A percentile compares a stretch with the other conserved stretches of the same genome.
Evolutionary conservation across 257 asterid genomes (phyloP).

Genomic region (Phtheirospermum japonicum): DNA sequence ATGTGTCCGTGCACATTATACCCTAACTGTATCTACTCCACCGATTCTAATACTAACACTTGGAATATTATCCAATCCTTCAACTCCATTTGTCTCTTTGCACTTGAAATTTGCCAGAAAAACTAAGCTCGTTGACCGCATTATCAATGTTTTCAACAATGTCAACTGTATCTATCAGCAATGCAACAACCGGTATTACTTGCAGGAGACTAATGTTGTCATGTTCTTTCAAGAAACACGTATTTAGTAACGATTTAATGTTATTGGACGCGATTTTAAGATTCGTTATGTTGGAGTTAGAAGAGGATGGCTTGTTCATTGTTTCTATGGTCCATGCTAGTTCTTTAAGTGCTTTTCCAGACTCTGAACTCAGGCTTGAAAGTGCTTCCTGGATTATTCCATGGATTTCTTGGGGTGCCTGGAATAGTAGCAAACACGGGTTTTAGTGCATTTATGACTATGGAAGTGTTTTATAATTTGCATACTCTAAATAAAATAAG

Average conservation of each 20-base stretch:
- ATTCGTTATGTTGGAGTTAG: not conserved
- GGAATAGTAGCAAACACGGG: not conserved
- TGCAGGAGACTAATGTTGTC: not conserved
- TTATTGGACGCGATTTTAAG: not conserved
- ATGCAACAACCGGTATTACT: not conserved
- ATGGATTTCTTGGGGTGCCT: not conserved
- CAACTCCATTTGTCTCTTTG: not conserved
- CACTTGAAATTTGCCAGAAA: not conserved
- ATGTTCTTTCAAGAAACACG: not conserved
- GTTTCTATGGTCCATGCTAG: not conserved
- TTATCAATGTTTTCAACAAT: not conserved
- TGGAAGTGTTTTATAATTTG: too few relatives aligned
- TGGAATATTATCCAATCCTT: too few relatives aligned
- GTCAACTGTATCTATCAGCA: not conserved
- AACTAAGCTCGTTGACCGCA: not conserved
- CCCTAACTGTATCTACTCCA: too few relatives aligned
- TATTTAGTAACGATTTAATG: not conserved
- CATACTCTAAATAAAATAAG: too few relatives aligned
- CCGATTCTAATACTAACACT: not conserved
- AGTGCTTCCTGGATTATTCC: not conserved
- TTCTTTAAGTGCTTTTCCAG: not conserved
- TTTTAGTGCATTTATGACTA: too few relatives aligned
- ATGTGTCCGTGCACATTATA: too few relatives aligned
- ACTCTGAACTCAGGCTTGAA: not conserved
- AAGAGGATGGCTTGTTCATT: not conserved